Base-by-base conservation (phyloP, 1,284 basidiomycete species). In the Porphyrellus sp. region DNA sequence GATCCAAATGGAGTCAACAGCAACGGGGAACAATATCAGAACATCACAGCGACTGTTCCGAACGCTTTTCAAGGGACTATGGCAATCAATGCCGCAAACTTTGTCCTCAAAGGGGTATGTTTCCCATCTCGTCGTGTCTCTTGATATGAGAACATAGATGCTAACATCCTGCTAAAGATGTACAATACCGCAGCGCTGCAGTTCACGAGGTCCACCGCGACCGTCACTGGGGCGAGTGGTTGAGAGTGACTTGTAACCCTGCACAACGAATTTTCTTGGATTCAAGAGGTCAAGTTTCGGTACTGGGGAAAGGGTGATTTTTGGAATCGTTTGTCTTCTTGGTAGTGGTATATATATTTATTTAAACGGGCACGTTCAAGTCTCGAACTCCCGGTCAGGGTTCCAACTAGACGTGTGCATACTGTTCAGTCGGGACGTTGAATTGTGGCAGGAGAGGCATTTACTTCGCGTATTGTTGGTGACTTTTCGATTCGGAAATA, bases 1-100 rank as follows among this genome's bases (percentile, higher is more conserved):
- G 54, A 67, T 16, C 79, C 79, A 0, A 43, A 71, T 52, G 4
- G 23, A 8, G 12, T 4, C 11, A 28, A 24, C 15, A 4, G 12
- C 12, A 8, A 20, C 2, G 37, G 23, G 15, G 21, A 23, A 2
- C 2, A 8, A 7, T 46, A 13, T 27, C 24, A 59, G 20, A 38
- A 42, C 27, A 6, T 58, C 11, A 8, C 34, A 1, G 34, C 46
- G 8, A 25, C 11, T 12, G 20, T 30, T 8, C 59, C 57, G 1
- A 16, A 2, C n/a, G 39, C 0, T 2, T 39, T 18, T 20, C 0
- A 43, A 0, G 57, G 52, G 8, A 6, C 0, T 2, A 15, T 4
- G 37, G 20, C 40, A 4, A 6, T 59, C 33, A 40, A 0, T 4
- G 23, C 43, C 2, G 48, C 45, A 21, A 41, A 18, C 31, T 43